A percentile compares a stretch with the other conserved stretches of the same genome.
phyloP scores from a whole-genome alignment of 768 basidiomycete species.

The Royoungia palumana region DNA sequence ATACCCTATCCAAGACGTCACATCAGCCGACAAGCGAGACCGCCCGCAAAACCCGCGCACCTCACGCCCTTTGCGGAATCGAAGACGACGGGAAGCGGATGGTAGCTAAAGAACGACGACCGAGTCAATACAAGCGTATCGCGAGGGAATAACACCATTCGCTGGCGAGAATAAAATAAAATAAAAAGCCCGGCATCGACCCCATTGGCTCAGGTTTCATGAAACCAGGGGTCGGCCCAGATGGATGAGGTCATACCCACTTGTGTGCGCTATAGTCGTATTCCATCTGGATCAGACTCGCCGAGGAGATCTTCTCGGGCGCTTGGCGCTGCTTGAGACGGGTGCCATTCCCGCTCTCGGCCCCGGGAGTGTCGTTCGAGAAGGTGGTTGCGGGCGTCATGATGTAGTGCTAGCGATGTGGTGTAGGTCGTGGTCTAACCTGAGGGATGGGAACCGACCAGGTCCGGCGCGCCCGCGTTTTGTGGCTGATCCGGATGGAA shows the following conservation, averaged over 20 bases:
- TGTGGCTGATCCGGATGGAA: too few relatives aligned
- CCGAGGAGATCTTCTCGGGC: constrained; percentile 45
- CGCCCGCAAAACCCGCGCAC: constrained; percentile 54
- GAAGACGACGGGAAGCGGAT: constrained; percentile 93
- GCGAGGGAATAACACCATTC: constrained; percentile 37
- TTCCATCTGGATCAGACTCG: constrained; percentile 75
- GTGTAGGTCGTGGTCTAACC: constrained; percentile 5
- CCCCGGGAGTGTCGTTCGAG: neutral
- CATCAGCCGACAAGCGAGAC: constrained; percentile 5
- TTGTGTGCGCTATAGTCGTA: constrained; percentile 85
- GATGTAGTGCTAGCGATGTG: neutral
- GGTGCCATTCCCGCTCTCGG: constrained; percentile 14
- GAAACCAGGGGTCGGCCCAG: constrained; percentile 23
- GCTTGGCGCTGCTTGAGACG: constrained; percentile 15
- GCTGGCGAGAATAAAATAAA: too few relatives aligned
- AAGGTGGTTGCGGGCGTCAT: constrained; percentile 27
- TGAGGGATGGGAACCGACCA: neutral
- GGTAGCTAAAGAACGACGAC: constrained; percentile 68
- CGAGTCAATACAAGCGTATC: too few relatives aligned
- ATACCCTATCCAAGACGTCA: constrained; percentile 50
- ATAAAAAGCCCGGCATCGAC: constrained; percentile 21
- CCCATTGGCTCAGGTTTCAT: constrained; percentile 19
- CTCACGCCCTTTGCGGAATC: constrained; percentile 86
- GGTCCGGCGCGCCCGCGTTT: too few relatives aligned
- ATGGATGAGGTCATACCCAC: constrained; percentile 47